A percentile compares a stretch with the other conserved stretches of the same genome.
Conservation (phyloP, 768 basidiomycete species). For the Tremella fuciformis region DNA sequence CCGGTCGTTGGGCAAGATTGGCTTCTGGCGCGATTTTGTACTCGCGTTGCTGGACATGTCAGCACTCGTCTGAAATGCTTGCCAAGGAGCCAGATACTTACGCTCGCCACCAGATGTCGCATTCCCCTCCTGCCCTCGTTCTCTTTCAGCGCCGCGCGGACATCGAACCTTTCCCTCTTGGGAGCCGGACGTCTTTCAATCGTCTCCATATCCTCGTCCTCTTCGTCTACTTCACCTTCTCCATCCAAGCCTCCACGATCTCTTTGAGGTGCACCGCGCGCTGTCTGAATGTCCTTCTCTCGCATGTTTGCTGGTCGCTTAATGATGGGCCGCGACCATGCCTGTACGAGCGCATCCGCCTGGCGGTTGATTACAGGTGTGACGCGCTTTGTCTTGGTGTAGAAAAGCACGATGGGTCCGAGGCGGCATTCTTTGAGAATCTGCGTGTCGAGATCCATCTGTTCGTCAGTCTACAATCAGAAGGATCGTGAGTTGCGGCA, state of each 20-base stretch:
- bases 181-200: slow-evolving; percentile 2
- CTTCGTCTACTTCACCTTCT: slow-evolving; percentile 18
- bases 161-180: slow-evolving; percentile 34
- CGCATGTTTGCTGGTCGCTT: slow-evolving; percentile 36
- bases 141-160: slow-evolving; percentile 29
- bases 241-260: background rate
- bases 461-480: slow-evolving; percentile 8
- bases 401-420: slow-evolving; percentile 86
- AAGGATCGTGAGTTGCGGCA: slow-evolving; percentile 15
- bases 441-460: slow-evolving; percentile 85
- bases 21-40: slow-evolving; percentile 41
- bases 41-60: slow-evolving; percentile 33
- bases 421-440: slow-evolving; percentile 88
- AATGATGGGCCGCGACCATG: slow-evolving; percentile 49
- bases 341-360: slow-evolving; percentile 74
- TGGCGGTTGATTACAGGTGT: slow-evolving; percentile 74
- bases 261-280: background rate
- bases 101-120: slow-evolving; percentile 27
- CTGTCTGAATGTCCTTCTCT: slow-evolving; percentile 10
- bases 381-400: slow-evolving; percentile 91
- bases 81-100: slow-evolving; percentile 19
- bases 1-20: slow-evolving; percentile 28
- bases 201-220: slow-evolving; percentile 7
- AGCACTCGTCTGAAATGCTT: too few species aligned
- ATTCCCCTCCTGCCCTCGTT: slow-evolving; percentile 42